Conservation (phyloP, 2,329 filamentous ascomycete species). For the Trichoderma koningiopsis region DNA sequence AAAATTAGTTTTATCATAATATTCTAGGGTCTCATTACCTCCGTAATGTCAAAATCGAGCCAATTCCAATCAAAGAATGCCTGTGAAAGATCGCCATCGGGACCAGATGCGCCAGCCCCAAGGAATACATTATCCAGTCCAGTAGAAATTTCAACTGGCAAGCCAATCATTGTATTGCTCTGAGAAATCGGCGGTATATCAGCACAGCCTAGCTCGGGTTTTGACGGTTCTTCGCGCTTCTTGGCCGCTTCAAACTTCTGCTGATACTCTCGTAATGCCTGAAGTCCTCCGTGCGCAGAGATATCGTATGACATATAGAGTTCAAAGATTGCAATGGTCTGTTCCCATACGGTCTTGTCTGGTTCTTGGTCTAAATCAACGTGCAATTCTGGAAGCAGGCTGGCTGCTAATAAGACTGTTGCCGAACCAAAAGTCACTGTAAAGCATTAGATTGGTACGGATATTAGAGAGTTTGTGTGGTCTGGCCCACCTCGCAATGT, state of each 20-base stretch:
- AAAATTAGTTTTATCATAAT: neutral
- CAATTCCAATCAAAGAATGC: slow-evolving; percentile 20
- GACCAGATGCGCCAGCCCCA: neutral
- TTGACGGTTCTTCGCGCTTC: neutral
- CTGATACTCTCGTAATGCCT: slow-evolving; percentile 8
- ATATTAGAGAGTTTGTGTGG: too few species aligned
- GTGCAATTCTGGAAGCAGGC: neutral
- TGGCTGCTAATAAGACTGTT: slow-evolving; percentile 7
- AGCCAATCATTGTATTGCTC: neutral
- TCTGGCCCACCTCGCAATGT: slow-evolving; percentile 1
- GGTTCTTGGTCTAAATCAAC: slow-evolving; percentile 11
- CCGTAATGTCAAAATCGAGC: slow-evolving; percentile 16
- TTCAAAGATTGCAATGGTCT: slow-evolving; percentile 14
- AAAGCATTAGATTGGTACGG: neutral
- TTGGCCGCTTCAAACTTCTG: slow-evolving; percentile 14
- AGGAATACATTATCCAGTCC: neutral
- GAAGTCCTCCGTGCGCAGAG: slow-evolving; percentile 13
- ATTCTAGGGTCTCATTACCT: neutral
- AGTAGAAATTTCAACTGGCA: neutral
- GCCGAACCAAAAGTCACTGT: slow-evolving; percentile 14
- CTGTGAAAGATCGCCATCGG: neutral
- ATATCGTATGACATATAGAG: slow-evolving; percentile 10
- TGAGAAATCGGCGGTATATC: neutral
- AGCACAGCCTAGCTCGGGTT: neutral
- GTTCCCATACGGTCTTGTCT: slow-evolving; percentile 14